Evolutionary conservation across 345 rosid species (phyloP).

Genomic region (Citrus unshiu): DNA sequence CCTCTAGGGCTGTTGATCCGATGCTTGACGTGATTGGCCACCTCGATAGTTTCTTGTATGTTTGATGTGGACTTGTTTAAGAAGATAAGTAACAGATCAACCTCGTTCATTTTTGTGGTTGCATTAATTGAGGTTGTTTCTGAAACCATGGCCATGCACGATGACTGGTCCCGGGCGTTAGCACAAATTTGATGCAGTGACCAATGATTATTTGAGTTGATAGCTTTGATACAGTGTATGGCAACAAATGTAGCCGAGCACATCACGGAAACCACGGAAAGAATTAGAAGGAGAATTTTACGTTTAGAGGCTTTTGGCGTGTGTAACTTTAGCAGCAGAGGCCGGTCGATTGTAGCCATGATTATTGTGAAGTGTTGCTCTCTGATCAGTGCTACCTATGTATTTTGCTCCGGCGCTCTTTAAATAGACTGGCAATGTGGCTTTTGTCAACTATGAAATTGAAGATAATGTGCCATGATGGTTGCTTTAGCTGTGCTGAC

Average conservation of each 20-base stretch:
- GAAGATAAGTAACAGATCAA: slow-evolving; percentile 34
- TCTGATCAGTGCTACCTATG: too few species aligned
- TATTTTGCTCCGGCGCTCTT: neutral
- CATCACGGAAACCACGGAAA: slow-evolving; percentile 39
- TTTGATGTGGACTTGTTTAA: slow-evolving; percentile 28
- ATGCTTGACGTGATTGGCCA: slow-evolving; percentile 12
- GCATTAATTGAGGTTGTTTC: slow-evolving; percentile 23
- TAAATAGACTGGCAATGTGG: neutral
- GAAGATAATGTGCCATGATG: neutral
- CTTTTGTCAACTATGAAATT: neutral
- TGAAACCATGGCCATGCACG: slow-evolving; percentile 40
- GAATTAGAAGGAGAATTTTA: slow-evolving; percentile 30
- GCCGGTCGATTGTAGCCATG: slow-evolving; percentile 35
- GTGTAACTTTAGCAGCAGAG: slow-evolving; percentile 36
- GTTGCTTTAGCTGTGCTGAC: neutral
- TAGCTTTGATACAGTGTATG: slow-evolving; percentile 12
- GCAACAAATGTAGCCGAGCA: slow-evolving; percentile 27
- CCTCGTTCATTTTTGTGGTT: slow-evolving; percentile 18
- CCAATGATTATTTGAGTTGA: slow-evolving; percentile 1
- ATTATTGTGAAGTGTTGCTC: neutral
- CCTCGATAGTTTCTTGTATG: slow-evolving; percentile 19
- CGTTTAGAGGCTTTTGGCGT: slow-evolving; percentile 28
- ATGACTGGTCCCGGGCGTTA: slow-evolving; percentile 32
- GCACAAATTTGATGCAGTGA: slow-evolving; percentile 30
- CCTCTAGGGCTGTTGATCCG: slow-evolving; percentile 37